Percentiles rank a stretch among this genome's conserved stretches.
phyloP scores from a whole-genome alignment of 2,329 filamentous ascomycete genomes.

The Cryphonectria parasitica region DNA sequence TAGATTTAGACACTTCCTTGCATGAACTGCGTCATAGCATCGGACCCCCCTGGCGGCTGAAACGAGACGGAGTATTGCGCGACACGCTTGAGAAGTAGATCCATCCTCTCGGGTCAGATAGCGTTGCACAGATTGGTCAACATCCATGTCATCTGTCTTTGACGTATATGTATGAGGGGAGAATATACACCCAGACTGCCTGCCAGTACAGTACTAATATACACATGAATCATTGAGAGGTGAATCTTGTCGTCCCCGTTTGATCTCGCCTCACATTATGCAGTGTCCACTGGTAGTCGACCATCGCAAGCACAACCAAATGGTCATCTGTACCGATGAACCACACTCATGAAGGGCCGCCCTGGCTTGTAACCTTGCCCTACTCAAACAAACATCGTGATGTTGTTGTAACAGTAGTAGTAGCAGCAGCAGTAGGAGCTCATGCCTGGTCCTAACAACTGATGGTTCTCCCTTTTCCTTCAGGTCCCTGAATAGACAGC shows the following conservation, averaged over 20 bases:
- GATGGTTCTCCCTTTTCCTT: background rate
- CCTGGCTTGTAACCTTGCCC: too few relatives aligned
- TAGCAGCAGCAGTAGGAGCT: background rate
- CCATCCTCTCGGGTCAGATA: background rate
- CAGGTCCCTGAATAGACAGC: conserved; percentile 73
- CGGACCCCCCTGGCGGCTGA: background rate
- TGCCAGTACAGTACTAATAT: background rate
- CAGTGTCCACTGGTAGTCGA: too few relatives aligned
- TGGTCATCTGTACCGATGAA: too few relatives aligned
- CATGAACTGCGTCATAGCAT: background rate
- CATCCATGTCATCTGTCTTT: background rate
- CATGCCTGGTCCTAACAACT: background rate
- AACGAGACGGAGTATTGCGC: background rate
- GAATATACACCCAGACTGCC: background rate
- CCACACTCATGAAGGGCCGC: too few relatives aligned
- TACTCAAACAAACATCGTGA: too few relatives aligned
- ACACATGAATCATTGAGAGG: background rate
- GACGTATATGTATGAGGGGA: background rate
- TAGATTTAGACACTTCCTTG: too few relatives aligned
- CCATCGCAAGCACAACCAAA: too few relatives aligned
- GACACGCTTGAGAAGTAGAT: background rate
- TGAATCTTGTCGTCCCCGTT: too few relatives aligned
- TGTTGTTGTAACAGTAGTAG: too few relatives aligned
- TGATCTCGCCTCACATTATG: too few relatives aligned
- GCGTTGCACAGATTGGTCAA: background rate